Evolutionary conservation across 1,284 basidiomycete genomes (phyloP).

Genomic region (Cutaneotrichosporon dermatis): DNA sequence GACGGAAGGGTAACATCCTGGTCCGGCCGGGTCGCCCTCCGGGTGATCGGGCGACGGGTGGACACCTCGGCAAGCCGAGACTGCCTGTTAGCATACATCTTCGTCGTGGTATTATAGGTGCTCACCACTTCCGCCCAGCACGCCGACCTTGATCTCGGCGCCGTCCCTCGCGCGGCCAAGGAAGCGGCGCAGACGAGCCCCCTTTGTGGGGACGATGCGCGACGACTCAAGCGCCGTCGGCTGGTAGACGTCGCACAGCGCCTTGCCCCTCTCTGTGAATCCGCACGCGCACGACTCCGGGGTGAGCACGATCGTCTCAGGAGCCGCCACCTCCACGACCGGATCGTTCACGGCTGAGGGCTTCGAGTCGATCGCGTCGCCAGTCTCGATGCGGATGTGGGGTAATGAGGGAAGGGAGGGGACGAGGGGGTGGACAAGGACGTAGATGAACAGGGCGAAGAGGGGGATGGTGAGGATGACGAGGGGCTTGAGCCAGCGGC

Average conservation of each 20-base stretch:
- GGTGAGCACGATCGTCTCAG: neutral
- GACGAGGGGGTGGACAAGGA: constrained; percentile 35
- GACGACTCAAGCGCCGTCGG: constrained; percentile 29
- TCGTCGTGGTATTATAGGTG: neutral
- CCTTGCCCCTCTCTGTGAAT: constrained; percentile 27
- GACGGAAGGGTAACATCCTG: constrained; percentile 43
- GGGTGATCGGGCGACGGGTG: constrained; percentile 40
- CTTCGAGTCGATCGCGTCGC: neutral
- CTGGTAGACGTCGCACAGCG: constrained; percentile 40
- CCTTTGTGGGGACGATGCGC: constrained; percentile 33
- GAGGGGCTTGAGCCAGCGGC: constrained; percentile 27
- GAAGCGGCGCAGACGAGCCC: constrained; percentile 35
- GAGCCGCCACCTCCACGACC: neutral
- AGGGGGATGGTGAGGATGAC: constrained; percentile 29
- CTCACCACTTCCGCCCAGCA: constrained; percentile 47
- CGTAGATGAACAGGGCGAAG: constrained; percentile 35
- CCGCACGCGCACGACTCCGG: constrained; percentile 30
- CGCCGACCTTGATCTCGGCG: constrained; percentile 36
- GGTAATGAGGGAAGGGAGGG: constrained; percentile 40
- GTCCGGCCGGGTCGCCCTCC: constrained; percentile 43
- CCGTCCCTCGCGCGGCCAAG: constrained; percentile 38
- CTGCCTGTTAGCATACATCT: constrained; percentile 26
- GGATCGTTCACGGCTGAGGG: neutral
- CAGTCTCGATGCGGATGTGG: constrained; percentile 26
- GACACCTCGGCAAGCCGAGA: constrained; percentile 46